Conservation (phyloP, 2,329 filamentous ascomycete species). For the Leptographium flavum region DNA sequence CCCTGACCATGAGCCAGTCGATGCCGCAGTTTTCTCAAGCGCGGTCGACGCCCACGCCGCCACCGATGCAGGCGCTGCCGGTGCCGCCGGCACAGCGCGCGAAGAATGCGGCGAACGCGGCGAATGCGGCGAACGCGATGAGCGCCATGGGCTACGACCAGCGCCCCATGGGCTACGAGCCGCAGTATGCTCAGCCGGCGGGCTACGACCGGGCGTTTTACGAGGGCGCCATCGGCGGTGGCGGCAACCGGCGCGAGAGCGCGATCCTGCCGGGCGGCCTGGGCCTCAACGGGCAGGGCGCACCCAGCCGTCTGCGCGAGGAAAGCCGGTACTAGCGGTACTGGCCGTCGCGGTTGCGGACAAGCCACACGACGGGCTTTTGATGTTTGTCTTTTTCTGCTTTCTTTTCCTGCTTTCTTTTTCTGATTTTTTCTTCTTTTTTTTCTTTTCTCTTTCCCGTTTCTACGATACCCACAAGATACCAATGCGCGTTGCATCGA, state of each 20-base stretch:
- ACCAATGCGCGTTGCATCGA: neutral
- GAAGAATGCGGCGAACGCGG: constrained; percentile 15
- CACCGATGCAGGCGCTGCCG: constrained; percentile 14
- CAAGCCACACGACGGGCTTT: constrained; percentile 7
- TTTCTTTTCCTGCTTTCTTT: neutral
- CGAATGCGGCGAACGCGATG: constrained; percentile 19
- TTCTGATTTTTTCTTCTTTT: neutral
- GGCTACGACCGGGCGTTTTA: too few species aligned
- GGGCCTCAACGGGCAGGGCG: constrained; percentile 33
- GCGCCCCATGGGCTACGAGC: constrained; percentile 21
- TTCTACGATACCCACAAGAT: constrained; percentile 5
- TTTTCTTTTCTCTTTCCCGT: neutral
- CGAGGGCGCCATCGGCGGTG: constrained; percentile 21
- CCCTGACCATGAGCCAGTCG: constrained; percentile 6
- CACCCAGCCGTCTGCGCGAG: constrained; percentile 39
- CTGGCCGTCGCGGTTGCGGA: constrained; percentile 4
- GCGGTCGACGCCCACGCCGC: constrained; percentile 29
- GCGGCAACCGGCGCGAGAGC: constrained; percentile 38
- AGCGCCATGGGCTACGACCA: too few species aligned
- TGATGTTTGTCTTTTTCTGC: constrained; percentile 7
- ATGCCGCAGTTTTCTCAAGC: constrained; percentile 12
- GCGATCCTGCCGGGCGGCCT: constrained; percentile 34
- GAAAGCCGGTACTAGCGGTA: constrained; percentile 31
- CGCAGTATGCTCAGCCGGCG: too few species aligned
- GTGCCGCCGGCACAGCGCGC: constrained; percentile 4